A percentile compares a stretch with the other conserved stretches of the same genome.
These are phyloP conservation scores for Lomentospora prolificans DNA, from an alignment of 2,329 filamentous ascomycete genomes.

Conservation along the genomic window DNA sequence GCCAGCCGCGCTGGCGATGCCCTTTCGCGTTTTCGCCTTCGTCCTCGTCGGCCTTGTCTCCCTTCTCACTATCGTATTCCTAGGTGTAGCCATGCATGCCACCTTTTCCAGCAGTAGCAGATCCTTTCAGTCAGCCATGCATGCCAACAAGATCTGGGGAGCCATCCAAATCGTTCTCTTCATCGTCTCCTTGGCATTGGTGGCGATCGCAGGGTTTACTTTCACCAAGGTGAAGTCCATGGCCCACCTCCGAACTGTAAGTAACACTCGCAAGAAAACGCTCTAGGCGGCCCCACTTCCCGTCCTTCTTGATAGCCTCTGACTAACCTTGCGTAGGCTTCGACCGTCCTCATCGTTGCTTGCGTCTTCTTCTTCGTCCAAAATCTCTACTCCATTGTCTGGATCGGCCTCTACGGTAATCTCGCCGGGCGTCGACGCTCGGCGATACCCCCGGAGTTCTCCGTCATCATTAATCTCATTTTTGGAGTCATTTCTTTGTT, in stretches of 20 bases:
- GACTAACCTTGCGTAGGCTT: not conserved
- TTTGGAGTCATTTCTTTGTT: slow-evolving; percentile 13
- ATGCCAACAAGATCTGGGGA: not conserved
- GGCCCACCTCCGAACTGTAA: not conserved
- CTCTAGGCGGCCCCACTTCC: no score
- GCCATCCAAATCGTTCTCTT: slow-evolving; percentile 1
- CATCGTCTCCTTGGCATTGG: not conserved
- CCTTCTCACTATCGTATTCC: not conserved
- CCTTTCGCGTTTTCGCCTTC: not conserved
- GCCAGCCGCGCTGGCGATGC: not conserved
- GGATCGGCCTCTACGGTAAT: slow-evolving; percentile 17
- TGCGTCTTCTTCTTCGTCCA: slow-evolving; percentile 24
- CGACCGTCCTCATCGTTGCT: not conserved
- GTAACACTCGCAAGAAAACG: no score
- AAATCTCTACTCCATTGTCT: slow-evolving; percentile 30
- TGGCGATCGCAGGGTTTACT: not conserved
- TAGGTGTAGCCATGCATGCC: not conserved
- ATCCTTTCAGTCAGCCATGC: not conserved
- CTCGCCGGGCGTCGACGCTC: not conserved
- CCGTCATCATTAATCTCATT: not conserved
- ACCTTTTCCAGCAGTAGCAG: not conserved
- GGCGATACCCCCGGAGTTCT: not conserved
- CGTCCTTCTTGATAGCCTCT: no score
- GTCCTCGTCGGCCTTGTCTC: not conserved
- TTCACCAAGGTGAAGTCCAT: not conserved